A percentile compares a stretch with the other conserved stretches of the same genome.
phyloP scores from a whole-genome alignment of 2,329 filamentous ascomycete genomes.

The Trichoderma aggressivum region DNA sequence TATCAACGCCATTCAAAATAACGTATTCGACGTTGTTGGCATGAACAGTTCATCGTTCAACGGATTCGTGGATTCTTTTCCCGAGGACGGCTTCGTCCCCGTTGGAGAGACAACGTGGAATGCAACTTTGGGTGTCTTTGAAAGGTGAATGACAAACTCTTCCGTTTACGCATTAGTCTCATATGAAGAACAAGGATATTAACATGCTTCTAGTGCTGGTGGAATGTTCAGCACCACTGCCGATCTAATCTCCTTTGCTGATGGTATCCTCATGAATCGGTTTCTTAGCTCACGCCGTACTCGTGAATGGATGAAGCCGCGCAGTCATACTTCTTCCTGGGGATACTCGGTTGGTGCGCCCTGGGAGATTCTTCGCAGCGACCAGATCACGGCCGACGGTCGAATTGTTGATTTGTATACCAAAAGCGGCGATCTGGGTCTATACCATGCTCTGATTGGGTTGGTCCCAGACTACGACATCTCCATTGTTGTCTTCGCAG shows the following conservation, averaged over 20 bases:
- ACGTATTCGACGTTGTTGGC: neutral
- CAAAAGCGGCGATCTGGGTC: conserved; percentile 40
- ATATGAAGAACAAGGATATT: neutral
- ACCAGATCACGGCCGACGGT: conserved; percentile 33
- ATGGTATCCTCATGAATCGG: conserved; percentile 41
- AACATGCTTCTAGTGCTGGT: conserved; percentile 29
- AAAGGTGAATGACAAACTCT: neutral
- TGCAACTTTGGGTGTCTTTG: conserved; percentile 32
- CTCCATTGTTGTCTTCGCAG: conserved; percentile 13
- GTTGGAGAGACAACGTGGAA: conserved; percentile 35
- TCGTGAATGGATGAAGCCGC: conserved; percentile 43
- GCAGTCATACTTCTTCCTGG: conserved; percentile 33
- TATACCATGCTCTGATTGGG: conserved; percentile 37
- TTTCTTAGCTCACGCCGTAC: conserved; percentile 40
- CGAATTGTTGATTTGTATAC: conserved; percentile 43
- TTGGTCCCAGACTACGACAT: conserved; percentile 44
- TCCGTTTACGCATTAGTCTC: too few relatives aligned
- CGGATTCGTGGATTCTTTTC: conserved; percentile 29
- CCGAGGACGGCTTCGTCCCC: conserved; percentile 35
- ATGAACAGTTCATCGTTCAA: conserved; percentile 18
- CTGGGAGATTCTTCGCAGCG: conserved; percentile 44
- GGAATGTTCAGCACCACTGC: conserved; percentile 41
- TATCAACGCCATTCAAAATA: conserved; percentile 19
- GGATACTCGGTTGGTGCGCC: conserved; percentile 40
- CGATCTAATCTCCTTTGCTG: conserved; percentile 41